Evolutionary conservation across 2,329 filamentous ascomycete genomes (phyloP).

Genomic region (Capronia coronata): DNA sequence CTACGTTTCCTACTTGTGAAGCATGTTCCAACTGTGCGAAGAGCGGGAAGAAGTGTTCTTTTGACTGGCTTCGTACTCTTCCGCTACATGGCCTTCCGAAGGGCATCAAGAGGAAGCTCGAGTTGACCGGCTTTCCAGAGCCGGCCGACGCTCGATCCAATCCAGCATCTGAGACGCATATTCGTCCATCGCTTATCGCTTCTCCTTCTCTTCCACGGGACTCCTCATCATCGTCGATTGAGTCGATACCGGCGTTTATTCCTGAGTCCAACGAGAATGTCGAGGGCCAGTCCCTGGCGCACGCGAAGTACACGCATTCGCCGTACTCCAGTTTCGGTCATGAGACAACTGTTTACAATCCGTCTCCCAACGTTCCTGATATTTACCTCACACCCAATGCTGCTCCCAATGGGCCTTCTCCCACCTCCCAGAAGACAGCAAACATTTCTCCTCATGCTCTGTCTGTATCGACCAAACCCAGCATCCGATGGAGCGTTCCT

Average conservation of each 20-base stretch:
- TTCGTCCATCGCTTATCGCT: neutral
- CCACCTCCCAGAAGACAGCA: neutral
- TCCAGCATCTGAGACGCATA: neutral
- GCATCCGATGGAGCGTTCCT: neutral
- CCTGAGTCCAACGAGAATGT: neutral
- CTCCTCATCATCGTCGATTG: neutral
- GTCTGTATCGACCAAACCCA: neutral
- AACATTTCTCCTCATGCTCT: neutral
- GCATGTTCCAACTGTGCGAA: constrained; percentile 41
- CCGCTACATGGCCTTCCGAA: constrained; percentile 28
- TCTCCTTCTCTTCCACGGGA: neutral
- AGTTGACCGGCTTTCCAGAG: constrained; percentile 4
- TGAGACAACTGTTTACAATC: neutral
- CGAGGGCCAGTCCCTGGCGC: neutral
- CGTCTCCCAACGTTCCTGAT: neutral
- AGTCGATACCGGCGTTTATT: too few species aligned
- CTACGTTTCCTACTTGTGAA: constrained; percentile 4
- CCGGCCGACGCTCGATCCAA: neutral
- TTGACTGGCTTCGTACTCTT: constrained; percentile 37
- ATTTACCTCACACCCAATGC: neutral
- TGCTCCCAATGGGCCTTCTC: neutral
- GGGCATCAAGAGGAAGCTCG: constrained; percentile 21
- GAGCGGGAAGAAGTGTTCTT: constrained; percentile 42
- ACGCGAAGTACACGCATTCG: neutral
- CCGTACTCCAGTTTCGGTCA: neutral